Evolutionary conservation across 75 land plant species (phyloP).

Genomic region (Cryptomeria japonica): DNA sequence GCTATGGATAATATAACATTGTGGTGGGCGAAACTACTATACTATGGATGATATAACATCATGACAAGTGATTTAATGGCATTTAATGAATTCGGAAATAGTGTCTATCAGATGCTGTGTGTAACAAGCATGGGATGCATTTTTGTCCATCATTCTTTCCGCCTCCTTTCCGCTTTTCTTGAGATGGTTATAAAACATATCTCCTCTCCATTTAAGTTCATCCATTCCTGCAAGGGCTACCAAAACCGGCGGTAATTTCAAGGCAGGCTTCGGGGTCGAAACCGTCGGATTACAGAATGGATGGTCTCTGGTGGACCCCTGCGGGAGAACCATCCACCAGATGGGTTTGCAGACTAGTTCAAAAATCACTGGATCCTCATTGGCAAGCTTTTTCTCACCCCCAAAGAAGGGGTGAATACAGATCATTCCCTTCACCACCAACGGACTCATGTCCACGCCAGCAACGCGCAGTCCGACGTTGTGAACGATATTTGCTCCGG

Average conservation of each 20-base stretch:
- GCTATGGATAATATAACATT: too few species aligned
- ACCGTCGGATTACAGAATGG: constrained; percentile 26
- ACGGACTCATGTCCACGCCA: too few species aligned
- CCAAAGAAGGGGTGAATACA: too few species aligned
- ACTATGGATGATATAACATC: too few species aligned
- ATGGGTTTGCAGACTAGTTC: not conserved
- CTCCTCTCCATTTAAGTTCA: constrained; percentile 8
- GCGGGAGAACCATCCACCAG: not conserved
- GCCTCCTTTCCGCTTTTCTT: constrained; percentile 13
- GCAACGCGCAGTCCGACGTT: constrained; percentile 14
- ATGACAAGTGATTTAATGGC: too few species aligned
- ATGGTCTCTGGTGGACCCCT: constrained; percentile 20
- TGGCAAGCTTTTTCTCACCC: too few species aligned
- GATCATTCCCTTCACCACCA: too few species aligned
- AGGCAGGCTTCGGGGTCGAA: not conserved
- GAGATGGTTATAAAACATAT: not conserved
- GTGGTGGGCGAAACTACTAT: too few species aligned
- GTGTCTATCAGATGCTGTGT: not conserved
- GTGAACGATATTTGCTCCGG: constrained; percentile 29
- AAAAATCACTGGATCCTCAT: too few species aligned
- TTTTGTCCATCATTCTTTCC: not conserved
- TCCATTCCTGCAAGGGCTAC: constrained; percentile 26
- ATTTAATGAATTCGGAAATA: not conserved
- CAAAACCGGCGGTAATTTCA: constrained; percentile 19
- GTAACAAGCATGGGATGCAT: not conserved